phyloP scores from a whole-genome alignment of 495 filamentous ascomycete species.

The Penicillium parvum region DNA sequence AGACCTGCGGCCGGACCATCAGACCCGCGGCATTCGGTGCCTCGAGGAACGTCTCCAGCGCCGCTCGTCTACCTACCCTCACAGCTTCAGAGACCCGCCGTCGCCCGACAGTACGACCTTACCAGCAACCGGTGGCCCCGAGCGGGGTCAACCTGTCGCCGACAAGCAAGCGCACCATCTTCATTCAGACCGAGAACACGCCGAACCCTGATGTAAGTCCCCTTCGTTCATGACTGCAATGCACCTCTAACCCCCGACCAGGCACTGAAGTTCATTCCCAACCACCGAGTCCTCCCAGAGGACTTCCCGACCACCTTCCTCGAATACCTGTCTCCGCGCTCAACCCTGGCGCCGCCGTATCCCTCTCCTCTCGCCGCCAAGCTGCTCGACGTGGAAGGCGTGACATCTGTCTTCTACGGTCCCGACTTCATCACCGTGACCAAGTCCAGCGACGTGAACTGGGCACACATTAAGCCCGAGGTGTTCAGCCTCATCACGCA shows the following conservation, averaged over 20 bases:
- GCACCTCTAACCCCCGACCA: slow-evolving; percentile 15
- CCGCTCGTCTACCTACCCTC: slow-evolving; percentile 43
- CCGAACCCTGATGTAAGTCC: slow-evolving; percentile 77
- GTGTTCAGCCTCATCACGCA: slow-evolving; percentile 94
- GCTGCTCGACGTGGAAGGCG: slow-evolving; percentile 85
- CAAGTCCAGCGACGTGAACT: slow-evolving; percentile 79
- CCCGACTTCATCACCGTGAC: slow-evolving; percentile 95
- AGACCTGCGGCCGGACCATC: slow-evolving; percentile 24
- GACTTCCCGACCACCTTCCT: slow-evolving; percentile 69
- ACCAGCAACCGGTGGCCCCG: slow-evolving; percentile 37
- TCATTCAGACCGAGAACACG: slow-evolving; percentile 94
- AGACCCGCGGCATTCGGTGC: slow-evolving; percentile 28
- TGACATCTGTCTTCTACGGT: slow-evolving; percentile 92
- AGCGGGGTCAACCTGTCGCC: slow-evolving; percentile 34
- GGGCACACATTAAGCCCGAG: slow-evolving; percentile 93
- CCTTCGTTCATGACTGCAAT: neutral
- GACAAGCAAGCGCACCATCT: slow-evolving; percentile 68
- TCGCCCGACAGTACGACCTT: slow-evolving; percentile 45
- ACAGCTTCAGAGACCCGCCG: slow-evolving; percentile 46
- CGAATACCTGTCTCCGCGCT: slow-evolving; percentile 85
- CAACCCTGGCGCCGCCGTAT: slow-evolving; percentile 81
- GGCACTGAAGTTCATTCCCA: slow-evolving; percentile 91
- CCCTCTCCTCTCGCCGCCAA: slow-evolving; percentile 90
- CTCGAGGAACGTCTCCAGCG: slow-evolving; percentile 34
- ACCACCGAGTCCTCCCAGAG: slow-evolving; percentile 72